Evolutionary conservation across 1,284 basidiomycete species (phyloP), one percentile per base, ranked within the genome.

Genomic region (Trametes versicolor): DNA sequence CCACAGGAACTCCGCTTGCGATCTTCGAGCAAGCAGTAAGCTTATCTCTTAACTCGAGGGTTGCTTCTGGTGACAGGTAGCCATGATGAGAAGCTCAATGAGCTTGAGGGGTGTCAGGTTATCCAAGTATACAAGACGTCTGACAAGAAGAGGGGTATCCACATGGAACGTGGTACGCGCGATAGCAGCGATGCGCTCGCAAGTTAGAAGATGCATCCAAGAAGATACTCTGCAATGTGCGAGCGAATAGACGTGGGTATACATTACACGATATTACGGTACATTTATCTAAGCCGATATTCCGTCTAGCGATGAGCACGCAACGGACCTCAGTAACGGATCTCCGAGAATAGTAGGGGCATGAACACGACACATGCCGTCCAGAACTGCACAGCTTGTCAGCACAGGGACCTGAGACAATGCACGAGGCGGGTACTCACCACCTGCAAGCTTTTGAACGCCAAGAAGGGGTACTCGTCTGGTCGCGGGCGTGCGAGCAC

Each of bases 261-360:
- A 63, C 57, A 63, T 63, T 63, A 63, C 62, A 58, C 17, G 21
- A 49, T 25, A 54, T 59, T 63, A 63, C 43, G 27, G 23, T 63
- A 63, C 61, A 57, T 57, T 51, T 51, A 21, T 52, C 58, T 64
- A 64, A 23, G 52, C 51, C 32, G 2, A n/a, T 15, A 51, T 39
- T 23, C 47, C 37, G 56, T 50, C 50, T 57, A 51, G 49, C 41
- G 27, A 34, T 43, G 29, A 49, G 43, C 9, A 45, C 9, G 7
- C 19, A n/a, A 4, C 13, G 27, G 48, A 37, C 5, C 34, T 61
- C 83, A 86, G 82, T 83, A 85, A 25, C 82, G 75, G 58, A 96
- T 81, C 79, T 98, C 96, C n/a, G 88, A 87, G 92, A 92, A 95
- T 34, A 98, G 78, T 32, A 97, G 82, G 0, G 96, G 96, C 9